Evolutionary conservation across 2,329 filamentous ascomycete genomes (phyloP).

Genomic region (Penicillium sp.): DNA sequence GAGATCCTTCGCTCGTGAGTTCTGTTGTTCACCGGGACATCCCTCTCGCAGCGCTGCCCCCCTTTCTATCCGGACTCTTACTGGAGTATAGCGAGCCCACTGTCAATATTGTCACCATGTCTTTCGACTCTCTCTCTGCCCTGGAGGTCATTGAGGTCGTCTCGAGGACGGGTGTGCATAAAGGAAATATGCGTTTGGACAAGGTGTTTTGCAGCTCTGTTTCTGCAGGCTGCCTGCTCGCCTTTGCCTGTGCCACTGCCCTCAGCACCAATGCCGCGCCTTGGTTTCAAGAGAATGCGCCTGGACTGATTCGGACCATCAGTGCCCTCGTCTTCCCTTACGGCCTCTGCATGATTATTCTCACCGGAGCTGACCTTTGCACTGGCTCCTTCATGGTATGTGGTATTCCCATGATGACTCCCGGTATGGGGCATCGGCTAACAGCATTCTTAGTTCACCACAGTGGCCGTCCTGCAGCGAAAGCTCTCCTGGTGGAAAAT

Average conservation of each 20-base stretch:
- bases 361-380: conserved; percentile 51
- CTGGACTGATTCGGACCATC: conserved; percentile 48
- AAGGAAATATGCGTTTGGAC: conserved; percentile 53
- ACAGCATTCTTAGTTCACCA: conserved; percentile 38
- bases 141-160: conserved; percentile 52
- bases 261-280: conserved; percentile 48
- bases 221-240: conserved; percentile 52
- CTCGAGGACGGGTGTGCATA: conserved; percentile 50
- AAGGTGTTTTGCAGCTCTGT: conserved; percentile 54
- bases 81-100: too few species aligned
- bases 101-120: too few species aligned
- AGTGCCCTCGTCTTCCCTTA: conserved; percentile 50
- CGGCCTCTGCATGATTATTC: conserved; percentile 51
- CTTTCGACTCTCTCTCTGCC: conserved; percentile 46
- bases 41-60: too few species aligned
- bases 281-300: conserved; percentile 51
- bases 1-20: too few species aligned
- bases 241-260: conserved; percentile 51
- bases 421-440: neutral
- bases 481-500: conserved; percentile 38
- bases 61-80: too few species aligned
- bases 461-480: conserved; percentile 45
- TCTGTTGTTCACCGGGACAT: too few species aligned
- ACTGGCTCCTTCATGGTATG: conserved; percentile 48
- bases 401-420: neutral